Base-by-base conservation (phyloP, 2,329 filamentous ascomycete species). In the Colletotrichum gloeosporioides region DNA sequence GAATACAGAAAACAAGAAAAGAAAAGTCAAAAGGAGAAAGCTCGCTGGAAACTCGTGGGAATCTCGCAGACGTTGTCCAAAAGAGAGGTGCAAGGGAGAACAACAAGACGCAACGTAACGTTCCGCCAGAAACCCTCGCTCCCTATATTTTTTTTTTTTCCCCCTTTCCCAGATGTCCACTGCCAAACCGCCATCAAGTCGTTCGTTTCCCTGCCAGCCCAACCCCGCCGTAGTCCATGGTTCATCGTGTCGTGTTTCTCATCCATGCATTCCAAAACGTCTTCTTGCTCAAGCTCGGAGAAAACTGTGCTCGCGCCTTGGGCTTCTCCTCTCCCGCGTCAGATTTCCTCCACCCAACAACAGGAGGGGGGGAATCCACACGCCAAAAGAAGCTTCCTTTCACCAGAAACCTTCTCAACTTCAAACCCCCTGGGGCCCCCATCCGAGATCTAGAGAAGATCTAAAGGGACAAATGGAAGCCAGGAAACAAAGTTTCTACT, bases 401-500 rank as follows among this genome's bases (percentile, higher is more conserved):
- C 44, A 49, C 44, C 44, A 49, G 44, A 49, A 49, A 49, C 44
- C 44, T 49, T 49, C 44, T 49, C 44, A n/a, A 2, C n/a, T 13
- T 22, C n/a, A 5, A 22, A 3, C 44, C 44, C 18, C 4, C 10
- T 49, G 4, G 3, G 44, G 3, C 9, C 44, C 32, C 44, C 44
- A 49, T n/a, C 44, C 13, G 6, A n/a, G 3, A 49, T 49, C n/a
- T 3, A 49, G 10, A 49, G 0, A 22, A 49, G 44, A 49, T 49
- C 44, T 8, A 49, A n/a, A 49, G 0, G n/a, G n/a, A 4, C 44
- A 49, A 3, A 3, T 10, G 44, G n/a, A 3, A 44, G 39, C 39
- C 9, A 44, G 39, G 5, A 7, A 49, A 6, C 3, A 49, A 7
- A 13, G n/a, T 49, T 22, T 22, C 49, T 79, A 81, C 67, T 82